These are phyloP conservation scores for Penicillium lagena DNA, from an alignment of 495 filamentous ascomycete species.

Conservation along the genomic window DNA sequence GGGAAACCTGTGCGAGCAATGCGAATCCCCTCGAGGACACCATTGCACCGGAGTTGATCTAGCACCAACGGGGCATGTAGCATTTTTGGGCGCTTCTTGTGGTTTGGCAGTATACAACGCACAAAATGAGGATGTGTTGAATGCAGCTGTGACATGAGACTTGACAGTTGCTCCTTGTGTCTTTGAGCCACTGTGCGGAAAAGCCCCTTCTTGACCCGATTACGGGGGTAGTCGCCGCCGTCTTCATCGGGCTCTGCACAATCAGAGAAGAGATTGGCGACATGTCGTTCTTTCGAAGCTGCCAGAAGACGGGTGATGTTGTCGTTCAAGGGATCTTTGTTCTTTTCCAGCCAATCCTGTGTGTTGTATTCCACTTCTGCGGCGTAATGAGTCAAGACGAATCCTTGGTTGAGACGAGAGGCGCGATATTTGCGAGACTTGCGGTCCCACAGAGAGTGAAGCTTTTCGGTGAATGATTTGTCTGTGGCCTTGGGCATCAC, in stretches of 20 bases:
- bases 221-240: conserved; percentile 55
- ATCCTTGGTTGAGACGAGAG: conserved; percentile 83
- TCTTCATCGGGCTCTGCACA: conserved; percentile 74
- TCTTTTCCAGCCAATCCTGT: conserved; percentile 95
- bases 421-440: conserved; percentile 91
- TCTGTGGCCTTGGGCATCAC: conserved; percentile 99
- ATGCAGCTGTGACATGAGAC: conserved; percentile 90
- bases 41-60: conserved; percentile 95
- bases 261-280: conserved; percentile 81
- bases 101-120: conserved; percentile 95
- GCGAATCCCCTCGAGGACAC: conserved; percentile 95
- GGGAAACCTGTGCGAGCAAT: conserved; percentile 99
- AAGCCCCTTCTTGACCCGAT: conserved; percentile 91
- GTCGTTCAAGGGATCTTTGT: conserved; percentile 97
- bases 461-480: conserved; percentile 93
- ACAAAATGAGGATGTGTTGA: conserved; percentile 98
- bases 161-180: conserved; percentile 95
- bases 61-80: conserved; percentile 83
- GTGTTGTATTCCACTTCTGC: conserved; percentile 97
- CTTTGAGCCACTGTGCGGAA: conserved; percentile 96
- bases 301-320: conserved; percentile 88
- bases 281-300: conserved; percentile 70
- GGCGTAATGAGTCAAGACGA: conserved; percentile 97
- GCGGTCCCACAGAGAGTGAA: conserved; percentile 92
- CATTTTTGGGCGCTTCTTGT: conserved; percentile 95